Evolutionary conservation across 495 filamentous ascomycete genomes (phyloP), one percentile per base, ranked within the genome.

Genomic region (Lophiostoma macrostomum): DNA sequence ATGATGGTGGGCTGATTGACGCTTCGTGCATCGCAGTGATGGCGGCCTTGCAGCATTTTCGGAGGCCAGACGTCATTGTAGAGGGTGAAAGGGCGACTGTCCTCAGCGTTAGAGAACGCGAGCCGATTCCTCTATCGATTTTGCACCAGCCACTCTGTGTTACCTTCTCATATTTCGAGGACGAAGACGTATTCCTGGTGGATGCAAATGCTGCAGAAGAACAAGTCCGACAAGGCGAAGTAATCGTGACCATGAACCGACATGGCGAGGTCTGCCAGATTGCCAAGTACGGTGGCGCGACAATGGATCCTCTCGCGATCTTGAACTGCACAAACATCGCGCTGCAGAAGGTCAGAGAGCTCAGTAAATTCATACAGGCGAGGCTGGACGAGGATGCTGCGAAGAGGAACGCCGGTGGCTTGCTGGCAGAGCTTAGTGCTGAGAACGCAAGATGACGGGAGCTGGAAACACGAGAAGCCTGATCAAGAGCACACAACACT

Each of bases 221-320:
- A 71, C 87, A 91, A 67, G 76, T 91, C 25, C 78, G 88, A 2
- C 85, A 90, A 30, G 90, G 86, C 14, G 87, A 89, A 64, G 76
- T 91, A 36, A 85, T 95, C 1, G 80, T 98, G 44, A 88, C 84
- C 11, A 73, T 95, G 66, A 97, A 97, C 69, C 79, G 82, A 49
- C 82, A 88, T 59, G 93, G 94, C 1, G 93, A 97, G 71, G 80
- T 96, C 18, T 96, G 90, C 64, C 87, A 90, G 71, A 77, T 96
- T 51, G 84, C 88, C 23, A 98, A 97, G 70, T 79, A 87, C 35
- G 88, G 89, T 0, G 93, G 93, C 5, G 77, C 78, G 14, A 79
- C 90, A 11, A 79, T 95, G 12, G 85, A 93, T 63, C 88, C 90
- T 5, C 71, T 91, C 58, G 72, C 74, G 18, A 66, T 97, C 42